phyloP scores from a whole-genome alignment of 805 yeast genomes.

The Wickerhamomyces chambardii region DNA sequence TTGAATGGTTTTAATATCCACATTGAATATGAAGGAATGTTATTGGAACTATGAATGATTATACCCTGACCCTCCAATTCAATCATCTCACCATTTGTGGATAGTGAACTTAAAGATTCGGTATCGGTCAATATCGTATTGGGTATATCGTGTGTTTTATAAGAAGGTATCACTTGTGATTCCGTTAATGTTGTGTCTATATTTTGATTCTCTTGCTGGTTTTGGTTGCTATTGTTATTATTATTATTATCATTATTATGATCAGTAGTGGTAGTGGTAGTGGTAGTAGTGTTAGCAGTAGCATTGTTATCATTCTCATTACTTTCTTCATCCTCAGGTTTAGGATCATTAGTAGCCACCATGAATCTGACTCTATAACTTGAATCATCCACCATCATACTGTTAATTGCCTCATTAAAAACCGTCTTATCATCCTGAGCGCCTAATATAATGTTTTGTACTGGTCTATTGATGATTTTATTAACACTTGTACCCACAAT shows the following conservation, averaged over 20 bases:
- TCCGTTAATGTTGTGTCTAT: constrained; percentile 5
- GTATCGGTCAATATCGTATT: constrained; percentile 17
- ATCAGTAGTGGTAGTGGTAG: too few relatives aligned
- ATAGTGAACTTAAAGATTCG: constrained; percentile 23
- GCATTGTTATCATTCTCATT: constrained; percentile 5
- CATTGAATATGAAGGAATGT: constrained; percentile 73
- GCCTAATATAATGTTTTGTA: constrained; percentile 60
- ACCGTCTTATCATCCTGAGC: constrained; percentile 53
- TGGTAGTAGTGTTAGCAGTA: neutral
- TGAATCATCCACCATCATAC: constrained; percentile 65
- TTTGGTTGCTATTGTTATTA: constrained; percentile 1
- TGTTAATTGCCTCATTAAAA: constrained; percentile 58
- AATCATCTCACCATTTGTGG: constrained; percentile 51
- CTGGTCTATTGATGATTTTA: constrained; percentile 47
- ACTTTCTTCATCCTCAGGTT: constrained; percentile 14
- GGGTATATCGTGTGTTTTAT: neutral
- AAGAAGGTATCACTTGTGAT: too few relatives aligned
- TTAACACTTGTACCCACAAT: constrained; percentile 60
- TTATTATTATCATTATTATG: constrained; percentile 4
- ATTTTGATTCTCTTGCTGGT: constrained; percentile 4
- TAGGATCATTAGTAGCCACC: constrained; percentile 29
- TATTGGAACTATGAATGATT: constrained; percentile 54
- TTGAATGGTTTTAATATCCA: constrained; percentile 87
- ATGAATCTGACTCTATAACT: constrained; percentile 72
- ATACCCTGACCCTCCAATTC: constrained; percentile 95